phyloP scores from a whole-genome alignment of 2,329 filamentous ascomycete species.

The Stemphylium vesicarium region DNA sequence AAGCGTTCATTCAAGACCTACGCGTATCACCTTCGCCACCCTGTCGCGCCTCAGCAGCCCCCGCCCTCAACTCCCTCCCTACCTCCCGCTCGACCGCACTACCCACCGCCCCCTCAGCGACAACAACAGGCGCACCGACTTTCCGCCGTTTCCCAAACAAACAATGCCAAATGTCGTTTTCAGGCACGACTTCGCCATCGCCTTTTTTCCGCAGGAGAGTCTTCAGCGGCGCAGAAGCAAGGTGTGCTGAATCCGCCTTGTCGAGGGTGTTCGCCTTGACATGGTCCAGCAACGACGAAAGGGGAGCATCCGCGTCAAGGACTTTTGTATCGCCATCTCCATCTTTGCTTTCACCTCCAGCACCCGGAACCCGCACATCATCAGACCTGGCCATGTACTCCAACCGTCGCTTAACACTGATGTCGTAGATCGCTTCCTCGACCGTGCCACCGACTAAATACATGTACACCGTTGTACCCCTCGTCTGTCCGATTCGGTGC shows the following conservation, averaged over 20 bases:
- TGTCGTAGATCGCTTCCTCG: conserved; percentile 88
- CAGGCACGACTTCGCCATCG: conserved; percentile 79
- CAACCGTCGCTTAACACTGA: conserved; percentile 79
- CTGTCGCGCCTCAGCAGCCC: conserved; percentile 57
- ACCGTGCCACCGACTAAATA: conserved; percentile 91
- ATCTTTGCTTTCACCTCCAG: not conserved
- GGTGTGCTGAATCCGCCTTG: conserved; percentile 80
- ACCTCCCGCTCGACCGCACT: conserved; percentile 53
- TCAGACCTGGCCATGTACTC: conserved; percentile 69
- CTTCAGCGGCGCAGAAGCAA: conserved; percentile 74
- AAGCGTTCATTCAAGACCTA: too few relatives aligned
- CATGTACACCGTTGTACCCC: conserved; percentile 91
- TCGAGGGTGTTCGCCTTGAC: conserved; percentile 71
- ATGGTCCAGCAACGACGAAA: conserved; percentile 26
- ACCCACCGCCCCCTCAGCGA: conserved; percentile 43
- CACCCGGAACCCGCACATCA: not conserved
- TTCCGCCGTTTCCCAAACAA: conserved; percentile 68
- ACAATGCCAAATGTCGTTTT: conserved; percentile 86
- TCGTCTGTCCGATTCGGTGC: conserved; percentile 88
- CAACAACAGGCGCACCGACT: not conserved
- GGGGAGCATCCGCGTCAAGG: not conserved
- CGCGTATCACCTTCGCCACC: not conserved
- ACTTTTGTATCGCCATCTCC: not conserved
- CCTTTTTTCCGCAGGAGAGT: conserved; percentile 73
- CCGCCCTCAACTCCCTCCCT: conserved; percentile 58